Percentiles rank a stretch among this genome's conserved stretches.
These are phyloP conservation scores for Plectosphaerella sp. DNA, from an alignment of 2,329 filamentous ascomycete genomes.

Conservation along the genomic window DNA sequence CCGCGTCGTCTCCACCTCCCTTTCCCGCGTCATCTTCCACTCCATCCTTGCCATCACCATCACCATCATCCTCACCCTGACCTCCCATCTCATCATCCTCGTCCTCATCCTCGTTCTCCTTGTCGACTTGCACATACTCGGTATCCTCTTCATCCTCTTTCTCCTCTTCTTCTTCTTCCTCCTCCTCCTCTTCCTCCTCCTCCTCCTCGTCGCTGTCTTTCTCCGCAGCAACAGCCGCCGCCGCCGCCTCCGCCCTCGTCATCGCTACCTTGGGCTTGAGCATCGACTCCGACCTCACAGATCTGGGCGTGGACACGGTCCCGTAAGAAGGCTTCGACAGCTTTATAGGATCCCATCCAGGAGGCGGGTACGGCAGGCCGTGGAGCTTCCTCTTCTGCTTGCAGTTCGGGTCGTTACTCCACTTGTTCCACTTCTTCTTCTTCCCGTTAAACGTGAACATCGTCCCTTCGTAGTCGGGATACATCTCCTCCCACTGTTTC, in stretches of 20 bases:
- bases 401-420: constrained; percentile 26
- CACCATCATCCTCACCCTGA: constrained; percentile 1
- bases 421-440: constrained; percentile 12
- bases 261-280: not conserved
- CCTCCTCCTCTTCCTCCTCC: constrained; percentile 7
- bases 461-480: constrained; percentile 21
- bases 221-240: too few relatives aligned
- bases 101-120: constrained; percentile 16
- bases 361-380: constrained; percentile 5
- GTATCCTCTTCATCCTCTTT: too few relatives aligned
- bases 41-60: not conserved
- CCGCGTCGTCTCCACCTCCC: not conserved
- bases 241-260: not conserved
- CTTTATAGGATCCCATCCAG: not conserved
- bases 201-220: constrained; percentile 3
- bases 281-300: too few relatives aligned
- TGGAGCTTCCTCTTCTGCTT: constrained; percentile 14
- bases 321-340: too few relatives aligned
- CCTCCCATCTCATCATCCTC: constrained; percentile 19
- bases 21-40: not conserved
- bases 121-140: too few relatives aligned
- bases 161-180: too few relatives aligned
- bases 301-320: too few relatives aligned
- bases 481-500: constrained; percentile 14
- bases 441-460: constrained; percentile 19